phyloP scores from a whole-genome alignment of 495 filamentous ascomycete species.

The Aspergillus avenaceus region DNA sequence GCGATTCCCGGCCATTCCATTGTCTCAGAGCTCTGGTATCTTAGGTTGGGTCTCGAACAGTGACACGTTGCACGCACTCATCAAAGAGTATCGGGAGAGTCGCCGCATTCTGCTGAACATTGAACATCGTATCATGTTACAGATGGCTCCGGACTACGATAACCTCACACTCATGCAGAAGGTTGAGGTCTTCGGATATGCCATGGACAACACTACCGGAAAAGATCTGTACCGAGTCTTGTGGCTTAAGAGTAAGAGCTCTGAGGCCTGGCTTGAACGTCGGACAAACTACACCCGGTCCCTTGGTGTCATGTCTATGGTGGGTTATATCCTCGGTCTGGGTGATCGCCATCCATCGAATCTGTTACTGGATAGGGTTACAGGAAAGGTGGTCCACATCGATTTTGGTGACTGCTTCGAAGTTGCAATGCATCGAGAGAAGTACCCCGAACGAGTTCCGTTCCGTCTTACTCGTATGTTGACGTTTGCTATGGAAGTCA shows the following conservation, averaged over 20 bases:
- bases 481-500: slow-evolving; percentile 99
- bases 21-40: slow-evolving; percentile 93
- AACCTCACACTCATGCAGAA: slow-evolving; percentile 99
- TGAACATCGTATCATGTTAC: slow-evolving; percentile 98
- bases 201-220: slow-evolving; percentile 96
- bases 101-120: slow-evolving; percentile 97
- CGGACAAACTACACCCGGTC: slow-evolving; percentile 98
- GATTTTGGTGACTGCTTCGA: slow-evolving; percentile 99
- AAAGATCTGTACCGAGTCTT: slow-evolving; percentile 97
- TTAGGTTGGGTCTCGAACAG: slow-evolving; percentile 98
- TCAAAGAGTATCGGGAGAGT: slow-evolving; percentile 94
- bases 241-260: slow-evolving; percentile 98
- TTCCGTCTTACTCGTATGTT: slow-evolving; percentile 98
- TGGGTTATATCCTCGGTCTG: slow-evolving; percentile 95
- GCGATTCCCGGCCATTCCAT: slow-evolving; percentile 86
- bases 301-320: slow-evolving; percentile 99
- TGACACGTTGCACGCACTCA: slow-evolving; percentile 92
- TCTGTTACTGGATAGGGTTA: slow-evolving; percentile 91
- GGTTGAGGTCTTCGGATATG: slow-evolving; percentile 98
- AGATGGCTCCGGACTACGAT: slow-evolving; percentile 99
- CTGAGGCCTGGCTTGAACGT: slow-evolving; percentile 93
- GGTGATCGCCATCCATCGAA: slow-evolving; percentile 97
- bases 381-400: slow-evolving; percentile 94
- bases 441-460: slow-evolving; percentile 95
- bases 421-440: slow-evolving; percentile 98